phyloP scores from a whole-genome alignment of 176 grass and related monocot genomes.

The Cenchrus americanus region DNA sequence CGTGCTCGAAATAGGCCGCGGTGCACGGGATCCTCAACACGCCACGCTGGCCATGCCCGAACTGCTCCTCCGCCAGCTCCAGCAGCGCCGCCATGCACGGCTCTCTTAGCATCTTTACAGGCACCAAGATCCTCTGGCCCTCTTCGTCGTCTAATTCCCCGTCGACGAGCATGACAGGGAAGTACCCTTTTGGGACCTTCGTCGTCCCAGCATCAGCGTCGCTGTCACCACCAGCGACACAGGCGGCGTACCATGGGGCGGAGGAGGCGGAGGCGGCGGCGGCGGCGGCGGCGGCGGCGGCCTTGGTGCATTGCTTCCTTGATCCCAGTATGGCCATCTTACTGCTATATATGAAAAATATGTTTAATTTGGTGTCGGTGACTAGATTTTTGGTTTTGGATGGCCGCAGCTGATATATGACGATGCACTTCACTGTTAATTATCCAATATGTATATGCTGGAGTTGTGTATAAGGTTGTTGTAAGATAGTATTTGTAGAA shows the following conservation, averaged over 20 bases:
- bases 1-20: constrained; percentile 13
- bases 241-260: constrained; percentile 12
- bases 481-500: background rate
- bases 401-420: background rate
- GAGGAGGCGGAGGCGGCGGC: too few species aligned
- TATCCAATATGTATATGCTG: too few species aligned
- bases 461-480: background rate
- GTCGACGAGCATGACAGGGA: constrained; percentile 47
- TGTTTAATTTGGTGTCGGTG: background rate
- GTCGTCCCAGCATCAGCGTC: too few species aligned
- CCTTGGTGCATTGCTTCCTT: constrained; percentile 27
- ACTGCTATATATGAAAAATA: background rate
- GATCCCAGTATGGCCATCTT: constrained; percentile 2
- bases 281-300: background rate
- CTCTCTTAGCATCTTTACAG: constrained; percentile 35
- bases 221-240: background rate
- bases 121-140: constrained; percentile 54
- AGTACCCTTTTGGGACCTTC: constrained; percentile 44
- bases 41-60: constrained; percentile 50
- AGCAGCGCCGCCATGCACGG: constrained; percentile 48
- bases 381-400: background rate
- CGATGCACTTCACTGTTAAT: background rate
- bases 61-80: constrained; percentile 48
- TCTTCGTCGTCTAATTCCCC: background rate
- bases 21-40: constrained; percentile 50